Evolutionary conservation across 2,329 filamentous ascomycete species (phyloP).

Genomic region (Colletotrichum cuscutae): DNA sequence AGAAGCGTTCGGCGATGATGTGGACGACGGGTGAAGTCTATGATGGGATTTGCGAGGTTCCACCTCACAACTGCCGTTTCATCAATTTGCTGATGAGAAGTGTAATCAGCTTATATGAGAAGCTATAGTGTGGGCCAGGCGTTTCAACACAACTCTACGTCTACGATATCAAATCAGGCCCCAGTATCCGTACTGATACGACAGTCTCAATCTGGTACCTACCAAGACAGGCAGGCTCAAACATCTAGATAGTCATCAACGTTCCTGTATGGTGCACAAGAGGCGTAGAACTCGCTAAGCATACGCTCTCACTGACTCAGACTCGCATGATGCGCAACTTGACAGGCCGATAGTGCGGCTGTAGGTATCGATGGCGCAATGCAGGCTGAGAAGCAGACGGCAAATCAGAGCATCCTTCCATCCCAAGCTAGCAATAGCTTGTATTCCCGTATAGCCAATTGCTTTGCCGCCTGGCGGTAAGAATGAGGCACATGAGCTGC

Average conservation of each 20-base stretch:
- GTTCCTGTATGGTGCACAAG: background rate
- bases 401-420: background rate
- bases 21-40: background rate
- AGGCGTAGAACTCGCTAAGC: background rate
- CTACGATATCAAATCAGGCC: background rate
- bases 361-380: slow-evolving; percentile 1
- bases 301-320: background rate
- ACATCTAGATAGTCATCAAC: background rate
- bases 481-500: background rate
- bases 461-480: background rate
- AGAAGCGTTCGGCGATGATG: background rate
- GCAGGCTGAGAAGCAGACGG: background rate
- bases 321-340: background rate
- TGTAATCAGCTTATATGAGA: background rate
- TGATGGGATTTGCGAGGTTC: background rate
- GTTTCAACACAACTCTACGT: background rate
- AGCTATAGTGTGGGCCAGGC: background rate
- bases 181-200: no score
- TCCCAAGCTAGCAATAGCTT: slow-evolving; percentile 6
- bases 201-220: background rate
- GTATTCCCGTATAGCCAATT: slow-evolving; percentile 4
- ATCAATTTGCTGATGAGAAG: background rate
- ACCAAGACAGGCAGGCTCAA: background rate
- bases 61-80: background rate
- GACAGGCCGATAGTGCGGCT: slow-evolving; percentile 3